Conservation (phyloP, 148 eudicot genomes). For the Pharnaceum exiguum region DNA sequence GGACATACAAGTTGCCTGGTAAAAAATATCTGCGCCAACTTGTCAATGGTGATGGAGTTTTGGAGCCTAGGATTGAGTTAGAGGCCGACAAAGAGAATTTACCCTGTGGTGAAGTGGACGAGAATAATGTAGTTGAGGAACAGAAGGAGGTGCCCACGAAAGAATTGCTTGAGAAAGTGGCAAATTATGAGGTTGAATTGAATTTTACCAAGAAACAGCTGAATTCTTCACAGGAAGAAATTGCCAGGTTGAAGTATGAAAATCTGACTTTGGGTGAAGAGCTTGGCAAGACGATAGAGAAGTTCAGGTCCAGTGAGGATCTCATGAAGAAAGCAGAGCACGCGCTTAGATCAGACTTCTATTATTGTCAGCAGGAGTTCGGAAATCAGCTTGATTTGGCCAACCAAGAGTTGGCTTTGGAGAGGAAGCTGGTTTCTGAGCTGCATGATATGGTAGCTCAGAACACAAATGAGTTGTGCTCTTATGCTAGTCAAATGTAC, state of each 20-base stretch:
- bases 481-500: slow-evolving; percentile 36
- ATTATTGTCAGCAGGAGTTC: slow-evolving; percentile 22
- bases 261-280: slow-evolving; percentile 39
- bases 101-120: slow-evolving; percentile 3
- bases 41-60: slow-evolving; percentile 20
- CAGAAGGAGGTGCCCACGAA: slow-evolving; percentile 23
- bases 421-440: slow-evolving; percentile 47
- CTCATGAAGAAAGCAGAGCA: slow-evolving; percentile 20
- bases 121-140: slow-evolving; percentile 13
- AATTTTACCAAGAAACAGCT: slow-evolving; percentile 37
- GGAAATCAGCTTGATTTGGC: slow-evolving; percentile 36
- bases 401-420: slow-evolving; percentile 24
- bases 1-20: slow-evolving; percentile 30
- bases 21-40: slow-evolving; percentile 23
- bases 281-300: slow-evolving; percentile 34
- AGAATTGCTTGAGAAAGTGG: slow-evolving; percentile 34
- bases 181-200: slow-evolving; percentile 44
- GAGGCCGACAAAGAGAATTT: slow-evolving; percentile 17
- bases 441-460: slow-evolving; percentile 36
- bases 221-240: slow-evolving; percentile 47
- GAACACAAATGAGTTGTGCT: slow-evolving; percentile 26
- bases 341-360: slow-evolving; percentile 16
- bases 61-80: slow-evolving; percentile 16
- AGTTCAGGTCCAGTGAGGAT: slow-evolving; percentile 30
- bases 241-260: slow-evolving; percentile 43